Base-by-base conservation (phyloP, 805 yeast species). In the Saccharomycopsis malanga region DNA sequence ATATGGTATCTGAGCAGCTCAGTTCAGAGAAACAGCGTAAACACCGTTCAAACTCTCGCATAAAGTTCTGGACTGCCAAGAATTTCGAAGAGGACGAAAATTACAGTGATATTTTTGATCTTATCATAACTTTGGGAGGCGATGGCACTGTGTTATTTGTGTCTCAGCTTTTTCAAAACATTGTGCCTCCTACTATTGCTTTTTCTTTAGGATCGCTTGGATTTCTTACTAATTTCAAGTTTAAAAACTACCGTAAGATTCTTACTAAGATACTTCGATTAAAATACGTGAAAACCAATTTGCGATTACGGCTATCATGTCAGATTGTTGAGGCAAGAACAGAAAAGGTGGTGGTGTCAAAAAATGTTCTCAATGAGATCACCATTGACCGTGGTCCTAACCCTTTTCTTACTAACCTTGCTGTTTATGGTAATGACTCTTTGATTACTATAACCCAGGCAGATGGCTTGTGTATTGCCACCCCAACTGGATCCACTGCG, bases 401-500 rank as follows among this genome's bases (percentile, higher is more conserved):
- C 27, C 96, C 98, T 0, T 88, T 81, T 67, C 86, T 89, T 6
- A 84, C 96, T 0, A 84, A 83, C 76, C 71, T 91, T 48, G 97
- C 91, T 59, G 66, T 91, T 22, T 89, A 84, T 57, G 96, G 96
- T 2, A 93, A 91, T 62, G 87, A 84, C 22, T 78, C 86, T 9
- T 67, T 88, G 27, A 68, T 89, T 47, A 89, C 98, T 0, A 83
- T 86, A 21, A 93, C 94, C 1, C 96, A 87, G 62, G 96, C 96
- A 1, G 97, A 89, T 64, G 97, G 97, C 0, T 68, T 89, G 15
- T 89, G 91, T 47, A 73, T 89, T 29, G 94, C 96, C 0, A 88
- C 97, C 0, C 97, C 97, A 3, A 88, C 97, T 0, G 97, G 97
- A 0, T 87, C 96, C 1, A 91, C 98, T 0, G 98, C 98, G 0